These are phyloP conservation scores for Boletellus ananas DNA, from an alignment of 768 basidiomycete genomes.

Conservation along the genomic window DNA sequence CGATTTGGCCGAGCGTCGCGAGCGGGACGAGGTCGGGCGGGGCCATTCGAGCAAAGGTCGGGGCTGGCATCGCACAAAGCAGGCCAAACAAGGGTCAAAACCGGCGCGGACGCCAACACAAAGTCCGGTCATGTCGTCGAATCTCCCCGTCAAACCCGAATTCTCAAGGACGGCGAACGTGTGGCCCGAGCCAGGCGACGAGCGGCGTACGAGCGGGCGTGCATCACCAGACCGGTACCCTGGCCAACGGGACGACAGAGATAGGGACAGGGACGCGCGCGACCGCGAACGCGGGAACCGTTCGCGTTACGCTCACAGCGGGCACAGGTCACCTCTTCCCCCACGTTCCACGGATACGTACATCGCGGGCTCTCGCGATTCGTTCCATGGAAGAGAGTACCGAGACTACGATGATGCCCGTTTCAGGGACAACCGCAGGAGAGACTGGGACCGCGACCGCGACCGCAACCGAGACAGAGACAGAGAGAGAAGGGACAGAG, in stretches of 20 bases:
- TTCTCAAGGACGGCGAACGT: conserved; percentile 18
- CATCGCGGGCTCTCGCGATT: conserved; percentile 13
- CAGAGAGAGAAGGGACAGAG: conserved; percentile 18
- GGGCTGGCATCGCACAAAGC: conserved; percentile 6
- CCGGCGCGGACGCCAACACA: not conserved
- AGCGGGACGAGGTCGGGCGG: conserved; percentile 65
- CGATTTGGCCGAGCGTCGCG: conserved; percentile 75
- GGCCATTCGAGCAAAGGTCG: conserved; percentile 32
- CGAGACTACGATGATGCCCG: conserved; percentile 19
- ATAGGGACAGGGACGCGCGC: conserved; percentile 19
- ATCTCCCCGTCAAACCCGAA: conserved; percentile 32
- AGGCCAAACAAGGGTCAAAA: conserved; percentile 18
- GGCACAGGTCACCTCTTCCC: conserved; percentile 14
- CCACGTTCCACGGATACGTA: conserved; percentile 18
- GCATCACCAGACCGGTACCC: conserved; percentile 25
- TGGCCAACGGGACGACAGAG: conserved; percentile 23
- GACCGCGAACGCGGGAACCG: conserved; percentile 22
- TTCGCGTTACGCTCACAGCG: conserved; percentile 11
- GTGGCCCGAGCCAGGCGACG: conserved; percentile 22
- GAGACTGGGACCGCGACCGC: conserved; percentile 24
- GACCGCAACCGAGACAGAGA: conserved; percentile 22
- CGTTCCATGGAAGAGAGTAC: conserved; percentile 18
- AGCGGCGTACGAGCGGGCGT: conserved; percentile 19
- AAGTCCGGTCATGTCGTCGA: conserved; percentile 21
- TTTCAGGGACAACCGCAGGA: conserved; percentile 21